phyloP scores from a whole-genome alignment of 1,284 basidiomycete genomes.

The Naganishia sp. region DNA sequence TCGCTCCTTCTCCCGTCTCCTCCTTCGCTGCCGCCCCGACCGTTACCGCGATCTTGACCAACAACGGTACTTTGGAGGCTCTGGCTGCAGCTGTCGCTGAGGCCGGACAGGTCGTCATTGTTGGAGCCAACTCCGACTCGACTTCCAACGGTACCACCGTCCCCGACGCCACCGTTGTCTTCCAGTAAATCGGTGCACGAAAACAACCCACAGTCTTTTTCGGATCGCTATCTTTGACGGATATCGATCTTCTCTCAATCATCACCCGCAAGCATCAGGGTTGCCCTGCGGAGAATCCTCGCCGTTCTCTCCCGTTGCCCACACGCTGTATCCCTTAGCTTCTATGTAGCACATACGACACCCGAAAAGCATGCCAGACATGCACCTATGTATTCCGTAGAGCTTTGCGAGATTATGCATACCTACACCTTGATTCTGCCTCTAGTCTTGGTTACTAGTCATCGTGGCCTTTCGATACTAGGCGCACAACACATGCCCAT shows the following conservation, averaged over 20 bases:
- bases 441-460: neutral
- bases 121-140: neutral
- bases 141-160: conserved; percentile 4
- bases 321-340: conserved; percentile 23
- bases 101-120: conserved; percentile 16
- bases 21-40: conserved; percentile 17
- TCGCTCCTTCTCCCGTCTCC: neutral
- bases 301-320: neutral
- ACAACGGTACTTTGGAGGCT: conserved; percentile 5
- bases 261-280: neutral
- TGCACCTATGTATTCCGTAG: conserved; percentile 25
- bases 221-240: neutral
- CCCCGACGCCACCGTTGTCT: conserved; percentile 10
- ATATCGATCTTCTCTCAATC: neutral
- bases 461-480: too few relatives aligned
- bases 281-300: neutral
- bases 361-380: conserved; percentile 23
- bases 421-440: neutral
- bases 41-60: conserved; percentile 16
- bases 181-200: conserved; percentile 23
- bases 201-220: conserved; percentile 7
- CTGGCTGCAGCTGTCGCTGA: conserved; percentile 13
- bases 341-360: conserved; percentile 9
- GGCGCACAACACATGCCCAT: too few relatives aligned
- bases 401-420: conserved; percentile 24